Percentiles rank a stretch among this genome's conserved stretches.
Evolutionary conservation across 2,329 filamentous ascomycete species (phyloP).

Genomic region (Lachnellula cervina): DNA sequence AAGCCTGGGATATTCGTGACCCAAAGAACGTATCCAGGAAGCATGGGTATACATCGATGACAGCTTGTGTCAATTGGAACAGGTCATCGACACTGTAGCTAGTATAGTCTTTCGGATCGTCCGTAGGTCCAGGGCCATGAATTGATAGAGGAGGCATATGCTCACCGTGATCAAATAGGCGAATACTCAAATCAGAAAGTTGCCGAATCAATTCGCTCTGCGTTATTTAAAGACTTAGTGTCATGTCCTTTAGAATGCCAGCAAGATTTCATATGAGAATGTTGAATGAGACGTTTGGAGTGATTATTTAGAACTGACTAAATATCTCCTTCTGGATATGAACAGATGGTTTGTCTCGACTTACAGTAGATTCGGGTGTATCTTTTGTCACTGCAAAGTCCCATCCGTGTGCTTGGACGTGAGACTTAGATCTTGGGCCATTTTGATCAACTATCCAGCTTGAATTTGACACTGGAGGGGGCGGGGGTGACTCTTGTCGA

Average conservation of each 20-base stretch:
- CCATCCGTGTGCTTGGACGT: background rate
- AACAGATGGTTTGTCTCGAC: background rate
- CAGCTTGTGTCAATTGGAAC: slow-evolving; percentile 16
- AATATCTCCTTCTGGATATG: no score
- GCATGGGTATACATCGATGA: slow-evolving; percentile 22
- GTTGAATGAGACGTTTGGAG: background rate
- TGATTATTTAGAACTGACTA: no score
- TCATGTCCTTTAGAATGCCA: background rate
- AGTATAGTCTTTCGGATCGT: background rate
- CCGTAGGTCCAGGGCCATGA: slow-evolving; percentile 8
- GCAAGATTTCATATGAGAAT: background rate
- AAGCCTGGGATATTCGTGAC: background rate
- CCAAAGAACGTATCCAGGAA: slow-evolving; percentile 16
- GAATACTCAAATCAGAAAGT: slow-evolving; percentile 20
- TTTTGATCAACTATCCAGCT: background rate
- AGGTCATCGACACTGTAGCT: slow-evolving; percentile 17
- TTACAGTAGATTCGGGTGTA: background rate
- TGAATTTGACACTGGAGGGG: background rate
- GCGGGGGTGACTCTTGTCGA: background rate
- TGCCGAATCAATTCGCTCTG: slow-evolving; percentile 13
- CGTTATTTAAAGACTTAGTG: background rate
- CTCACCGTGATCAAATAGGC: slow-evolving; percentile 16
- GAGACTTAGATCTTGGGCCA: background rate
- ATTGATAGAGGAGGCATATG: slow-evolving; percentile 21
- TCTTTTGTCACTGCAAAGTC: background rate